Evolutionary conservation across 495 filamentous ascomycete species (phyloP), one percentile per base, ranked within the genome.

Genomic region (Xylaria flabelliformis): DNA sequence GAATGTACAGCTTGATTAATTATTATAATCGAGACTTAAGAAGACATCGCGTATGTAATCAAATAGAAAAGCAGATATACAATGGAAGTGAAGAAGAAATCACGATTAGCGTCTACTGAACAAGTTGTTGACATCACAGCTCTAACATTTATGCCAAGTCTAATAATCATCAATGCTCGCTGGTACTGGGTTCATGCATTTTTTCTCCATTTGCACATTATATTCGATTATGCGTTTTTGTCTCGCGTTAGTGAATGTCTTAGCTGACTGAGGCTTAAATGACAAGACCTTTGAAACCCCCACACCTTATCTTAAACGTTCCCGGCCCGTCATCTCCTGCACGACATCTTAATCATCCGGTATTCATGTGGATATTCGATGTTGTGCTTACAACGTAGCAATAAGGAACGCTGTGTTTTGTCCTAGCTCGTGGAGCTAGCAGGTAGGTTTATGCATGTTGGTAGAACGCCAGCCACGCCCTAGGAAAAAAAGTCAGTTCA

Each of bases 51-150:
- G 26, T 17, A 9, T 61, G 21, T 19, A 21, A 61, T 61, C 9
- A 61, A 39, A 61, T 17, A 61, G 56, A 29, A 29, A 61, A 61
- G 21, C 39, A 39, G 34, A 21, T 19, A 61, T 61, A 5, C 3
- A 50, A 13, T 50, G n/a, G 0, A 48, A 17, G 19, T 41, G 8
- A 39, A 44, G 59, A 44, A 63, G 39, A 19, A 41, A 63, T 42
- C n/a, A 41, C 59, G 41, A 10, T 9, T 50, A 50, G 41, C 24
- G 63, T 32, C 32, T 39, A 12, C 12, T 32, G 32, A 56, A 21
- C 24, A 61, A 15, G 0, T 44, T 64, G 61, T 64, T 64, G 61
- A 64, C 61, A 64, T 61, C 58, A 61, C 58, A 39, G 34, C 21
- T 17, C 21, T n/a, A 39, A 5, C 19, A 32, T 39, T 19, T 10